Base-by-base conservation (phyloP, 805 yeast species). In the Zygosaccharomyces bisporus region DNA sequence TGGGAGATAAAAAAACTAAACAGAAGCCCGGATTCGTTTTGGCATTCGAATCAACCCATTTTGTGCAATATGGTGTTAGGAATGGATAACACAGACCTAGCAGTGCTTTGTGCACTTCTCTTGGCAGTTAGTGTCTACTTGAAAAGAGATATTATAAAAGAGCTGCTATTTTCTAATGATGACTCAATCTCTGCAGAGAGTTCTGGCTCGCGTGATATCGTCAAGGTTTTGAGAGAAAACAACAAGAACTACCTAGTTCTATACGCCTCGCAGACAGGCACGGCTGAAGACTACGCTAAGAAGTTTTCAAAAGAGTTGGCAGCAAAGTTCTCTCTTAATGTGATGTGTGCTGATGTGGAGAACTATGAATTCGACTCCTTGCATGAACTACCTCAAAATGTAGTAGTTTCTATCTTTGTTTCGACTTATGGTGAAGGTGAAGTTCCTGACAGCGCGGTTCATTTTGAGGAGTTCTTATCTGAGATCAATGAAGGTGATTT, bases 401-500 rank as follows among this genome's bases (percentile, higher is more conserved):
- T 77, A 43, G 68, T 77, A n/a, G 80, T 80, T 16, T 80, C 88
- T 50, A 83, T 91, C 58, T 74, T 91, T 60, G 73, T 89, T 69
- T 93, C 98, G 24, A 88, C 96, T 8, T 93, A 93, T 58, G 99
- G 99, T 56, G 99, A 91, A 69, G 99, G 99, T 61, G 99, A 91
- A 64, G 95, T 95, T 55, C 91, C 99, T 10, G 99, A 91, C 64
- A 86, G 87, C 56, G 93, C 97, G n/a, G 76, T 77, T 33, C 80
- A 79, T 30, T 87, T 93, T 63, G 81, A 79, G 60, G 84, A 82
- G 46, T 80, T 70, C 60, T 75, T 90, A 57, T 77, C 80, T 25
- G 55, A 64, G 20, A 66, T 72, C 43, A 78, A 75, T 40, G 81
- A 78, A 20, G 77, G 76, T 18, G 75, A 70, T 33, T 78, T 75